Conservation (phyloP, 176 grass and related monocot species). For the Musa itinerans region DNA sequence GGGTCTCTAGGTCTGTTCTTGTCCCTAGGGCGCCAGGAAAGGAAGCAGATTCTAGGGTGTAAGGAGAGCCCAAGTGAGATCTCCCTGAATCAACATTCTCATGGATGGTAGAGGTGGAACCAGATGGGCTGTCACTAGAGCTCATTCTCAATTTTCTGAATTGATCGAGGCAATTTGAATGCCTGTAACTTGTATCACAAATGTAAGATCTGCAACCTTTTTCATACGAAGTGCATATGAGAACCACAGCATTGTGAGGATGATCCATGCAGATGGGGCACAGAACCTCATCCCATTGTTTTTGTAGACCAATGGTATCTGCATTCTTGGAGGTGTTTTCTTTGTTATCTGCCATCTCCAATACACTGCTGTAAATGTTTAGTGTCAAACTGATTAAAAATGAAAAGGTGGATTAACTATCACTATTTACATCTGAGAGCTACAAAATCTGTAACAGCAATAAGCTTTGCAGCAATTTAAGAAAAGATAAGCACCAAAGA, state of each 20-base stretch:
- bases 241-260: constrained; percentile 17
- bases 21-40: too few relatives aligned
- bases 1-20: background rate
- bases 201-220: constrained; percentile 18
- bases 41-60: background rate
- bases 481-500: too few relatives aligned
- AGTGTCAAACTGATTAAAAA: background rate
- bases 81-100: constrained; percentile 2
- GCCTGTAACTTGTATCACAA: constrained; percentile 17
- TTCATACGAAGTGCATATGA: constrained; percentile 3
- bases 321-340: background rate
- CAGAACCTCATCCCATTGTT: constrained; percentile 14
- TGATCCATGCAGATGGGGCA: constrained; percentile 18
- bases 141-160: constrained; percentile 10
- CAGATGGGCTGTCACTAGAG: constrained; percentile 6
- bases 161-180: constrained; percentile 17
- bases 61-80: background rate
- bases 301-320: background rate
- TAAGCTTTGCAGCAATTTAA: too few relatives aligned
- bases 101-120: background rate
- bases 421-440: background rate
- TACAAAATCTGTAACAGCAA: too few relatives aligned
- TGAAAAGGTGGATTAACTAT: background rate
- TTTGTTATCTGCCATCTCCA: background rate
- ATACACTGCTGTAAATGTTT: background rate